Percentiles rank a stretch among this genome's conserved stretches.
Conservation (phyloP, 306 rosid genomes). For the Benincasa hispida region DNA sequence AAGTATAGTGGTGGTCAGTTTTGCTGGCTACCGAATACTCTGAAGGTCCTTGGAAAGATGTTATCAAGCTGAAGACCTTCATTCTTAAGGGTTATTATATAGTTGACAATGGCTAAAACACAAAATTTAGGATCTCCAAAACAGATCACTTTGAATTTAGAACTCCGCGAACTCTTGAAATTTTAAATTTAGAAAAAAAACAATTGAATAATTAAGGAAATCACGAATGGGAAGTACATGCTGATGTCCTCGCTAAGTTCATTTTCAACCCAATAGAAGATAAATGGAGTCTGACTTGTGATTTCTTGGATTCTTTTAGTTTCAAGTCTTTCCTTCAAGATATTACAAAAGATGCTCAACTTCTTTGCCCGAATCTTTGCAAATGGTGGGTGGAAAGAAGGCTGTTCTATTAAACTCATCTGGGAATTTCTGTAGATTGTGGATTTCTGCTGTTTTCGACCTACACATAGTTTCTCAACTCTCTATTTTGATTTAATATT, state of each 20-base stretch:
- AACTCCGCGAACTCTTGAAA: background rate
- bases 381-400: background rate
- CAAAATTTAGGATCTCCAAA: background rate
- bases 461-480: background rate
- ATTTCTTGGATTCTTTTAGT: background rate
- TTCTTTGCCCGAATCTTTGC: background rate
- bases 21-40: too few species aligned
- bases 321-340: background rate
- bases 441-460: background rate
- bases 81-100: background rate
- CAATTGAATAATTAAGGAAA: background rate
- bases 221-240: background rate
- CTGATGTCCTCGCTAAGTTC: background rate
- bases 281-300: background rate
- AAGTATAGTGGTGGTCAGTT: too few species aligned
- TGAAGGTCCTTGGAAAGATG: too few species aligned
- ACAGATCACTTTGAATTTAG: background rate
- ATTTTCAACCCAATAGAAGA: background rate
- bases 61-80: too few species aligned
- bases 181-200: background rate
- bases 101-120: background rate
- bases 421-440: background rate
- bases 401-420: background rate
- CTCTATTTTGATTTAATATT: too few species aligned
- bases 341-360: background rate